Evolutionary conservation across 108 stramenopile genomes (phyloP).

Genomic region (Skeletonema costatum): DNA sequence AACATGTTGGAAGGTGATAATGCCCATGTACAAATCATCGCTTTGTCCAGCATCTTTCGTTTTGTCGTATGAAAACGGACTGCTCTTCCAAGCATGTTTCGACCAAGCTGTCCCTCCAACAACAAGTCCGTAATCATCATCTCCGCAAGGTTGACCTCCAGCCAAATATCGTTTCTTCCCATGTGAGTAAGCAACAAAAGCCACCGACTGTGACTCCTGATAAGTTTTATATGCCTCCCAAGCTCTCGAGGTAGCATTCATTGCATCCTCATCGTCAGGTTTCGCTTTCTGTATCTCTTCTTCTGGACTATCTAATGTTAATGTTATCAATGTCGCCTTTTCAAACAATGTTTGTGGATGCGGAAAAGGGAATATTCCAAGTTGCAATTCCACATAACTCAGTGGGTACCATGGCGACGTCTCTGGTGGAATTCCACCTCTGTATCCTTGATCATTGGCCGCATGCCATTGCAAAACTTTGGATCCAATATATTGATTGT

Average conservation of each 20-base stretch:
- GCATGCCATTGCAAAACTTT: constrained; percentile 14
- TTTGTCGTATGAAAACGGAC: constrained; percentile 8
- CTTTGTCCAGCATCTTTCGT: neutral
- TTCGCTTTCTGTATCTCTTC: neutral
- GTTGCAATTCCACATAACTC: constrained; percentile 2
- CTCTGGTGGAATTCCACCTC: constrained; percentile 25
- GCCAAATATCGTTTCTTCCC: constrained; percentile 32
- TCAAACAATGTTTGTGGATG: constrained; percentile 30
- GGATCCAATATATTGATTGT: constrained; percentile 2
- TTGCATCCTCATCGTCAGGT: neutral
- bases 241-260: constrained; percentile 14
- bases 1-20: constrained; percentile 13
- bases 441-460: constrained; percentile 12
- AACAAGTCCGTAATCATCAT: constrained; percentile 4
- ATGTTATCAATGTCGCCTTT: constrained; percentile 12
- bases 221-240: constrained; percentile 20
- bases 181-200: constrained; percentile 10
- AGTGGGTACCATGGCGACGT: constrained; percentile 12
- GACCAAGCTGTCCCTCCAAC: constrained; percentile 16
- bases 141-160: constrained; percentile 18
- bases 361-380: constrained; percentile 21
- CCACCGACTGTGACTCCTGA: constrained; percentile 7
- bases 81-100: neutral
- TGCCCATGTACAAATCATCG: constrained; percentile 8
- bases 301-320: constrained; percentile 20